Base-by-base conservation (phyloP, 2,329 filamentous ascomycete species). In the Curvularia sp. region DNA sequence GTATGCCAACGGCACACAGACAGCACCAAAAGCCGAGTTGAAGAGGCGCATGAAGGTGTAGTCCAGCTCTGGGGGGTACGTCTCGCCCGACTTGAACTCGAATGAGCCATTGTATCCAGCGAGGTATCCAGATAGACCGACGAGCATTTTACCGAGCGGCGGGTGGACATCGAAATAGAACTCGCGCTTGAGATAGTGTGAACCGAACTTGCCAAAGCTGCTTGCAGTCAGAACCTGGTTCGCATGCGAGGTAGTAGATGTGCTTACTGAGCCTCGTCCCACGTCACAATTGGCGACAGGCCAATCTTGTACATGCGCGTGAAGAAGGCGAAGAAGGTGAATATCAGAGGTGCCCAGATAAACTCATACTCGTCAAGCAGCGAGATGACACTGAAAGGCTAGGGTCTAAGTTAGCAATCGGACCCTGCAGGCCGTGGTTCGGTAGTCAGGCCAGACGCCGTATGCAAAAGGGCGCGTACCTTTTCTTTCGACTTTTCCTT, bases 101-200 rank as follows among this genome's bases (percentile, higher is more conserved):
- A 99, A 99, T 3, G 94, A 96, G 57, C 95, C 95, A 82, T 99
- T 99, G 84, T 99, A 99, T 66, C 94, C 94, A 67, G 94, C 96
- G 61, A 99, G 85, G 75, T 96, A 96, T 75, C 95, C 95, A 6
- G 95, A 98, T 50, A 99, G 85, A 63, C 95, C 95, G 69, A 99
- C 94, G 55, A 99, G 88, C 87, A 99, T 98, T 84, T 99, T 99
- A 76, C 95, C 95, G 61, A 99, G 87, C 53, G 95, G 95, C 65
- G 95, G 95, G 79, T 96, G 92, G 57, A 96, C 90, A 84, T 96
- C 92, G 81, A 99, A 99, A 85, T 99, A 99, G 84, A 98, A 97
- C 80, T 99, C 95, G 78, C 94, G 92, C 80, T 99, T 97, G 76
- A 99, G 89, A 79, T 99, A 99, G 81, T 99, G 94, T 71, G 94